A percentile compares a stretch with the other conserved stretches of the same genome.
These are phyloP conservation scores for Nematocida homosporus DNA, from an alignment of 371 early-diverging fungal genomes.

Conservation along the genomic window DNA sequence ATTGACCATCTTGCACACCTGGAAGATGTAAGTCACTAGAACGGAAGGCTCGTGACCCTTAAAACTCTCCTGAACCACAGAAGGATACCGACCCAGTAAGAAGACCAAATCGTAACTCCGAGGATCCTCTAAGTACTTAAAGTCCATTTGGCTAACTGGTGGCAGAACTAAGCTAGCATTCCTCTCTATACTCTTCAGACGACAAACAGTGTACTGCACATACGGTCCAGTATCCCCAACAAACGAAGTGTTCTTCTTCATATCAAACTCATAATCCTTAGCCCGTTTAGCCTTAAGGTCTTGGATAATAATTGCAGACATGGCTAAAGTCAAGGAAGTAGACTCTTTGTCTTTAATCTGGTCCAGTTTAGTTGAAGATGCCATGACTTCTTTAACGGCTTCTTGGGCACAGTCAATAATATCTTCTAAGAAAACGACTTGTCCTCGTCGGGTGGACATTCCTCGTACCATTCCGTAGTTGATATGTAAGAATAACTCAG, in stretches of 20 bases:
- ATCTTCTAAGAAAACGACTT: constrained; percentile 91
- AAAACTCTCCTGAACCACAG: constrained; percentile 71
- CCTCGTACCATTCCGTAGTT: constrained; percentile 87
- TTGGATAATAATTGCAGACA: constrained; percentile 85
- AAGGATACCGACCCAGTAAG: constrained; percentile 81
- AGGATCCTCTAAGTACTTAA: constrained; percentile 71
- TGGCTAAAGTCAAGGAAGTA: constrained; percentile 73
- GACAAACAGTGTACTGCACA: constrained; percentile 73
- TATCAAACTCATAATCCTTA: constrained; percentile 92
- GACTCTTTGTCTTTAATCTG: constrained; percentile 77
- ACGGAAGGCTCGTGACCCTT: constrained; percentile 80
- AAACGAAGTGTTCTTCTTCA: constrained; percentile 85
- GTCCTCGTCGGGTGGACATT: constrained; percentile 95
- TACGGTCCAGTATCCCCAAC: constrained; percentile 98
- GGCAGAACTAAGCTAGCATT: constrained; percentile 56
- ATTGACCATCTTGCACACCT: constrained; percentile 78
- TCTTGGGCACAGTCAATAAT: constrained; percentile 83
- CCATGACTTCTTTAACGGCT: constrained; percentile 85
- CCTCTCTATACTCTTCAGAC: constrained; percentile 73
- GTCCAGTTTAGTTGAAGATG: constrained; percentile 76
- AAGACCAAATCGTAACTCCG: constrained; percentile 74
- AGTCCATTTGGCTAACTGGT: constrained; percentile 57
- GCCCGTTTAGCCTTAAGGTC: constrained; percentile 87
- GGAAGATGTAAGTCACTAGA: constrained; percentile 82
- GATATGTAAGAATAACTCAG: constrained; percentile 76